Evolutionary conservation across 2,329 filamentous ascomycete species (phyloP).

Genomic region (Phyllosticta citribraziliensis): DNA sequence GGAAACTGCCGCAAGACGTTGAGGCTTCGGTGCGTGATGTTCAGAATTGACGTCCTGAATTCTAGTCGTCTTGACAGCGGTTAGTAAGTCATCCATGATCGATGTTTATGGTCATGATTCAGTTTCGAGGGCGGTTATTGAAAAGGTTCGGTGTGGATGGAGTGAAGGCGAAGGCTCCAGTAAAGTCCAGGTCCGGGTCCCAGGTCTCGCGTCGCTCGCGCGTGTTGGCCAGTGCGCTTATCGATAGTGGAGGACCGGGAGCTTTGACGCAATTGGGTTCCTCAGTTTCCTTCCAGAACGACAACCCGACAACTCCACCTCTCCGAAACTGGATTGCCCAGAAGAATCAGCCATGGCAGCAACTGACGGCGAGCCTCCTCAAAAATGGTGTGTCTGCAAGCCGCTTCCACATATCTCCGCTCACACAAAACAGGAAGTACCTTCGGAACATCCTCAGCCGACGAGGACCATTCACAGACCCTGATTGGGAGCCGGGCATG

Average conservation of each 20-base stretch:
- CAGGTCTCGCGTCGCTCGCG: no score
- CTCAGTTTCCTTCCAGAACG: slow-evolving; percentile 13
- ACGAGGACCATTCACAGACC: slow-evolving; percentile 71
- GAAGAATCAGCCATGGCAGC: slow-evolving; percentile 19
- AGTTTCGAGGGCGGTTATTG: background rate
- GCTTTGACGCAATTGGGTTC: slow-evolving; percentile 5
- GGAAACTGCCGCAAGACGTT: background rate
- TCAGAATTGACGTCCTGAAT: background rate
- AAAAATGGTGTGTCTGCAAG: slow-evolving; percentile 6
- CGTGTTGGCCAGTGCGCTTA: background rate
- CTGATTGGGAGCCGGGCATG: slow-evolving; percentile 43
- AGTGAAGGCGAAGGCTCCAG: background rate
- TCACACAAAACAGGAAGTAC: slow-evolving; percentile 54
- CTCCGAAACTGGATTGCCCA: slow-evolving; percentile 9
- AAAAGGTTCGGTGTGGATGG: background rate
- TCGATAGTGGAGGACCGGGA: slow-evolving; percentile 6
- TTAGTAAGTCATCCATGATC: slow-evolving; percentile 41
- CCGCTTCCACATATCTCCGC: background rate
- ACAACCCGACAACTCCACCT: slow-evolving; percentile 14
- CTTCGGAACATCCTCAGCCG: slow-evolving; percentile 71
- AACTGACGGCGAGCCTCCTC: slow-evolving; percentile 10
- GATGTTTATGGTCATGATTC: background rate
- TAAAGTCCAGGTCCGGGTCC: no score
- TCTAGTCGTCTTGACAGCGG: slow-evolving; percentile 30
- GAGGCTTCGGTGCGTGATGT: background rate